A percentile compares a stretch with the other conserved stretches of the same genome.
These are phyloP conservation scores for Trichoderma oligosporum DNA, from an alignment of 2,329 filamentous ascomycete genomes.

Conservation along the genomic window DNA sequence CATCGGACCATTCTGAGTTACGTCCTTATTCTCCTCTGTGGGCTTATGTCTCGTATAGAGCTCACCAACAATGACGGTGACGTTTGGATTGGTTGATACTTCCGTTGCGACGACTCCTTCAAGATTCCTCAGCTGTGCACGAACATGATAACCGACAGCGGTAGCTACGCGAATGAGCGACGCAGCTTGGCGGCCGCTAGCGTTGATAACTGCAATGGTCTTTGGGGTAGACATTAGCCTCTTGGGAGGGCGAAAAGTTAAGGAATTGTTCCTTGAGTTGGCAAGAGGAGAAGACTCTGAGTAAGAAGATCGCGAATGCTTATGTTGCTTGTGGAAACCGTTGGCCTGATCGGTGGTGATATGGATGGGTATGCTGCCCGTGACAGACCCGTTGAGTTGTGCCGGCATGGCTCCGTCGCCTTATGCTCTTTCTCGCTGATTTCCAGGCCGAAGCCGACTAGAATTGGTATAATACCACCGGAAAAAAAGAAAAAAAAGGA, in stretches of 20 bases:
- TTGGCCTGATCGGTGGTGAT: conserved; percentile 36
- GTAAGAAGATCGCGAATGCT: conserved; percentile 60
- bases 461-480: conserved; percentile 15
- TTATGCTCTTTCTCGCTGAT: conserved; percentile 21
- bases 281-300: conserved; percentile 56
- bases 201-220: conserved; percentile 92
- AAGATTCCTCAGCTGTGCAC: conserved; percentile 82
- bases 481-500: background rate
- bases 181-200: conserved; percentile 90
- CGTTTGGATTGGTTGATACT: conserved; percentile 74
- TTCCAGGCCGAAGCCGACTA: conserved; percentile 16
- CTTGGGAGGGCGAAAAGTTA: conserved; percentile 59
- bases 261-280: conserved; percentile 54
- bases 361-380: conserved; percentile 38
- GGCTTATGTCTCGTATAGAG: conserved; percentile 55
- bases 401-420: conserved; percentile 35
- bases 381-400: conserved; percentile 38
- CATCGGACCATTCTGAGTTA: conserved; percentile 65
- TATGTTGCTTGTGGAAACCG: conserved; percentile 46
- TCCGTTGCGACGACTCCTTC: conserved; percentile 87
- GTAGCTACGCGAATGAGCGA: conserved; percentile 92
- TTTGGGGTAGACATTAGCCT: conserved; percentile 61
- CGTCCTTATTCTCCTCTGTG: conserved; percentile 52
- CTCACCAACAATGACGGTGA: conserved; percentile 61
- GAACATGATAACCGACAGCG: conserved; percentile 88